These are phyloP conservation scores for Trichodelitschia bisporula DNA, from an alignment of 495 filamentous ascomycete genomes.

Conservation along the genomic window DNA sequence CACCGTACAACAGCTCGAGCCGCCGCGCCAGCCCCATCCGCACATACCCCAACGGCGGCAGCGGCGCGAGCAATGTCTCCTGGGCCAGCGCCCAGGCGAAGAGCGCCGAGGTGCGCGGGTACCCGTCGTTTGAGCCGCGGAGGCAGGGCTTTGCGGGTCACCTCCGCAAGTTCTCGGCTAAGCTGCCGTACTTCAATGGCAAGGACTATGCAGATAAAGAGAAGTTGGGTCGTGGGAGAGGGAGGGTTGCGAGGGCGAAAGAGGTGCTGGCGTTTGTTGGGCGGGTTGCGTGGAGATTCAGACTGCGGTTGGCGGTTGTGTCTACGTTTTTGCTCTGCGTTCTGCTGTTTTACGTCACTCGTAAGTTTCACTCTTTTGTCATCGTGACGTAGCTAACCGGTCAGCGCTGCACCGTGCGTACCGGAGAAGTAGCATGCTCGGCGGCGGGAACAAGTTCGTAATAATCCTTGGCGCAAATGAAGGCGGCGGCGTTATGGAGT, in stretches of 20 bases:
- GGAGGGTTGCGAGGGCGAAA: constrained; percentile 12
- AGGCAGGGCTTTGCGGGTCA: constrained; percentile 70
- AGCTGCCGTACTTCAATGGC: constrained; percentile 40
- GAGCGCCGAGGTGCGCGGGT: constrained; percentile 47
- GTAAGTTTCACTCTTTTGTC: constrained; percentile 27
- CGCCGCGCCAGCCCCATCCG: constrained; percentile 41
- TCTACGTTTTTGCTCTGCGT: constrained; percentile 35
- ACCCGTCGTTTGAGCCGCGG: constrained; percentile 56
- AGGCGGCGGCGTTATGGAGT: constrained; percentile 95
- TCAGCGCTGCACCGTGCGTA: constrained; percentile 22
- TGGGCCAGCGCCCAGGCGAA: constrained; percentile 64
- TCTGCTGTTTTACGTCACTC: constrained; percentile 41
- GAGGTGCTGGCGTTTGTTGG: constrained; percentile 14
- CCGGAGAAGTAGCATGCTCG: constrained; percentile 31
- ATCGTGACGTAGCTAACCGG: constrained; percentile 15
- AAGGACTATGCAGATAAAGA: constrained; percentile 48
- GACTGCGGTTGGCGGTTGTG: constrained; percentile 32
- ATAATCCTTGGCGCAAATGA: constrained; percentile 85
- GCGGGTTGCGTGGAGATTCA: constrained; percentile 23
- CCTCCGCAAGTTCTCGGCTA: constrained; percentile 46
- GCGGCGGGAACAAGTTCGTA: constrained; percentile 76
- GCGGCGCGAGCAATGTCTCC: constrained; percentile 30
- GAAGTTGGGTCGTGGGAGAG: constrained; percentile 31
- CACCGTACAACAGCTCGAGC: constrained; percentile 28
- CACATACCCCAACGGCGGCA: constrained; percentile 16